Percentiles rank a stretch among this genome's conserved stretches.
Evolutionary conservation across 2,329 filamentous ascomycete genomes (phyloP).

Genomic region (Colletotrichum trifolii): DNA sequence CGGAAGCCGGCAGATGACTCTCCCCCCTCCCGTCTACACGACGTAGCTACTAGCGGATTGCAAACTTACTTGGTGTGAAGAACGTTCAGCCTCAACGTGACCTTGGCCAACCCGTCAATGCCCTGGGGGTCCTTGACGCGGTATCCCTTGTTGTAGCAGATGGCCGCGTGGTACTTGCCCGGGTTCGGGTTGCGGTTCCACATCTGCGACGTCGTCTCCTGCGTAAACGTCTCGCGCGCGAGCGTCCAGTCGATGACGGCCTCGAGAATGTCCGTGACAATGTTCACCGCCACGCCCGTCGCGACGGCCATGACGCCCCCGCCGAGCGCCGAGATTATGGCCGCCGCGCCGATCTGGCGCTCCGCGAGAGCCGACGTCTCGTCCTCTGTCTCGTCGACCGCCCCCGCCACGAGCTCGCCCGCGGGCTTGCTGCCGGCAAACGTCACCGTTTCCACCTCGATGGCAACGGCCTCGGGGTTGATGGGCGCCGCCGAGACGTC

Average conservation of each 20-base stretch:
- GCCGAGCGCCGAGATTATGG: conserved; percentile 1
- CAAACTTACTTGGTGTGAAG: conserved; percentile 16
- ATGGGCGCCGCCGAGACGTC: not conserved
- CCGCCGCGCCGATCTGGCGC: not conserved
- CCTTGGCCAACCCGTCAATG: conserved; percentile 20
- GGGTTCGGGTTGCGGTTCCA: conserved; percentile 18
- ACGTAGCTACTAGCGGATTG: not conserved
- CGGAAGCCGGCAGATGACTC: no score
- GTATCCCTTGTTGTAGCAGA: conserved; percentile 28
- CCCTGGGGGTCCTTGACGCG: not conserved
- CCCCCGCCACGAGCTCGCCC: conserved; percentile 10
- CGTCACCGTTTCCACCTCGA: conserved; percentile 1
- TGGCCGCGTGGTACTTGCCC: conserved; percentile 11
- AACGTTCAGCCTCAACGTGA: conserved; percentile 7
- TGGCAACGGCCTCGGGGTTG: conserved; percentile 14
- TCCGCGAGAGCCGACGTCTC: not conserved
- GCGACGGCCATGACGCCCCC: conserved; percentile 5
- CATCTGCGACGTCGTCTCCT: conserved; percentile 20
- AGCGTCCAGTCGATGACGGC: conserved; percentile 12
- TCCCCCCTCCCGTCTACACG: no score
- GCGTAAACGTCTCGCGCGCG: conserved; percentile 21
- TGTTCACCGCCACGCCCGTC: conserved; percentile 9
- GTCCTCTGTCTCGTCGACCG: not conserved
- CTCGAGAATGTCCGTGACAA: conserved; percentile 2
- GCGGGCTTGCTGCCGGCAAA: conserved; percentile 5